Evolutionary conservation across 768 basidiomycete species (phyloP).

Genomic region (Amanita molliuscula): DNA sequence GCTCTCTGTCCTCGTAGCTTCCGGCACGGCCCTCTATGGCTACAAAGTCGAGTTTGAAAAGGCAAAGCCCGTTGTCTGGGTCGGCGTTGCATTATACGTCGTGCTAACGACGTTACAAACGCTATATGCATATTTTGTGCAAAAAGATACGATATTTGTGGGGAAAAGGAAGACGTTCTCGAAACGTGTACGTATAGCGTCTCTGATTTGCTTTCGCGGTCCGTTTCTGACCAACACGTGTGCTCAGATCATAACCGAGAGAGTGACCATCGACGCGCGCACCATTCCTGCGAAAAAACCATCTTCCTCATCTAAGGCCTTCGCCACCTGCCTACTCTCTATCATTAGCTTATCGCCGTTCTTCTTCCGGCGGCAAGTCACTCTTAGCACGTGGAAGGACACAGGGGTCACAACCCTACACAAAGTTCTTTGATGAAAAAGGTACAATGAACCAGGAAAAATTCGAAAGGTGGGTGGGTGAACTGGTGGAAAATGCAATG

Average conservation of each 20-base stretch:
- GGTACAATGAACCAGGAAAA: conserved; percentile 69
- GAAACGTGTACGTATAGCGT: conserved; percentile 50
- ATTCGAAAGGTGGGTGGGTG: conserved; percentile 75
- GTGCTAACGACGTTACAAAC: conserved; percentile 57
- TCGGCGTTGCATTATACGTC: conserved; percentile 69
- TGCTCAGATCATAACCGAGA: conserved; percentile 81
- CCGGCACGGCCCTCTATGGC: conserved; percentile 75
- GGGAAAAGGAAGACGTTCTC: conserved; percentile 88
- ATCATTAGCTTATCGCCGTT: conserved; percentile 60
- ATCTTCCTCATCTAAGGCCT: conserved; percentile 13
- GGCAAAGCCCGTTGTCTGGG: conserved; percentile 71
- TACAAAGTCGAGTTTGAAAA: conserved; percentile 85
- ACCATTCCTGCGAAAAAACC: conserved; percentile 45
- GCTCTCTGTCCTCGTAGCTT: conserved; percentile 74
- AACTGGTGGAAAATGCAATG: conserved; percentile 63
- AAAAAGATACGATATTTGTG: conserved; percentile 76
- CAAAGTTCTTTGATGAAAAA: conserved; percentile 70
- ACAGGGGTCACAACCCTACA: conserved; percentile 46
- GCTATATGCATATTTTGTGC: conserved; percentile 79
- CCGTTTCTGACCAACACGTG: conserved; percentile 15
- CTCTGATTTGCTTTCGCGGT: neutral
- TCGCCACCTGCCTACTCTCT: conserved; percentile 58
- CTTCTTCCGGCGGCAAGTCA: conserved; percentile 79
- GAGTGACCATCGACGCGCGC: conserved; percentile 66
- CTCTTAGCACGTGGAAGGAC: conserved; percentile 64